Base-by-base conservation (phyloP, 306 rosid genomes). In the Hippophae tibetana region DNA sequence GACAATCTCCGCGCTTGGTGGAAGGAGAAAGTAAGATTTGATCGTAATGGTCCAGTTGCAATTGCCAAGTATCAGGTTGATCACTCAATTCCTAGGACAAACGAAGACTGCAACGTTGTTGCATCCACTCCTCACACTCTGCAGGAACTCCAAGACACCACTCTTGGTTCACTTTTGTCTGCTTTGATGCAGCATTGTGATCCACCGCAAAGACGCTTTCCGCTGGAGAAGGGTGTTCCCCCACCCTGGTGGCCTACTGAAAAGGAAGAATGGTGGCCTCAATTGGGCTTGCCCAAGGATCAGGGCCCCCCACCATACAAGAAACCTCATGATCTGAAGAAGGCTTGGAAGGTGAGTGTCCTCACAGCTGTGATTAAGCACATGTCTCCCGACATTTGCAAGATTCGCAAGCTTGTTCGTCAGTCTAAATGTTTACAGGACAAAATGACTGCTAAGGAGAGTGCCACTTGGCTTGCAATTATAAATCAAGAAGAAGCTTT, bases 201-300 rank as follows among this genome's bases (percentile, higher is more conserved):
- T 0, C 96, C 96, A 0, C 88, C 94, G 0, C 96, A 85, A 47
- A 60, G 90, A 27, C 78, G 71, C 9, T 83, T 56, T 66, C 96
- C 96, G 1, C 31, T 85, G 60, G 94, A 81, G 13, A 85, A 68
- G 68, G 94, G 90, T 7, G 57, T 81, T 12, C 42, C 69, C 3
- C 96, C 96, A 5, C 96, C 94, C 0, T 89, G 96, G 96, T 89
- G 96, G 96, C 96, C 96, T 3, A 60, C 58, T 0, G 94, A 86
- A 43, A 57, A 40, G 6, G 96, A 85, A 58, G 52, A 27, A 0
- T 89, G 94, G 96, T 85, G 87, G 90, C 54, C 61, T 0, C 74
- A 80, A 14, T 8, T 82, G 42, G 85, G 78, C 9, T 23, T 77
- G 6, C 41, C 74, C 0, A 50, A 51, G 40, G 83, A 79, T 42